A percentile compares a stretch with the other conserved stretches of the same genome.
Evolutionary conservation across 306 rosid species (phyloP).

Genomic region (Castanea crenata): DNA sequence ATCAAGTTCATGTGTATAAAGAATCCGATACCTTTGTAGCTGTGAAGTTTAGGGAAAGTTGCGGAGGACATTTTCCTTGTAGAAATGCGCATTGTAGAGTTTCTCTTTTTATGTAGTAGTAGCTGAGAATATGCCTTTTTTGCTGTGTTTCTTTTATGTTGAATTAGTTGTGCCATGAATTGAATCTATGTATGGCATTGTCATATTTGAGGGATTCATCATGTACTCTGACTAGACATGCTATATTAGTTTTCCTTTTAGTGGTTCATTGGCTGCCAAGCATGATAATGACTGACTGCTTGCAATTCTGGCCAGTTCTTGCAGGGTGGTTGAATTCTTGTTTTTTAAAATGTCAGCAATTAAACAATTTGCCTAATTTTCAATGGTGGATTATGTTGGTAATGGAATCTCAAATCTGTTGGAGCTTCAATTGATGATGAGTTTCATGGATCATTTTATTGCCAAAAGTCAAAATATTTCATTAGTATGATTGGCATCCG

Average conservation of each 20-base stretch:
- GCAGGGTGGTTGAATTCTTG: not conserved
- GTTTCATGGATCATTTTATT: not conserved
- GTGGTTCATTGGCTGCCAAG: not conserved
- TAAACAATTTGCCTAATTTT: not conserved
- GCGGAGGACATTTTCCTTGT: constrained; percentile 36
- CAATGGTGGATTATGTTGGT: not conserved
- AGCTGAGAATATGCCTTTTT: constrained; percentile 20
- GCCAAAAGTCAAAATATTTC: not conserved
- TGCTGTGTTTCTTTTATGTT: constrained; percentile 1
- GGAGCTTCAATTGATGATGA: not conserved
- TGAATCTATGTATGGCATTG: not conserved
- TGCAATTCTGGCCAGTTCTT: not conserved
- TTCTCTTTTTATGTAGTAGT: constrained; percentile 25
- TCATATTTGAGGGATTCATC: not conserved
- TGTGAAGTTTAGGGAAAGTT: constrained; percentile 30
- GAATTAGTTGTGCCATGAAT: not conserved
- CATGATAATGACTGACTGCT: not conserved
- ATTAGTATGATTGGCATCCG: constrained; percentile 23
- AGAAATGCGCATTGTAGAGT: constrained; percentile 33
- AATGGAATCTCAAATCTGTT: not conserved
- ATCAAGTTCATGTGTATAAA: constrained; percentile 31
- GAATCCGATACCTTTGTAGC: not conserved
- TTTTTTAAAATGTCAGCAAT: not conserved
- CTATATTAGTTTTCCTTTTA: not conserved
- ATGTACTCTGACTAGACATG: not conserved